Evolutionary conservation across 768 basidiomycete genomes (phyloP), one percentile per base, ranked within the genome.

Genomic region (Saitozyma podzolica): DNA sequence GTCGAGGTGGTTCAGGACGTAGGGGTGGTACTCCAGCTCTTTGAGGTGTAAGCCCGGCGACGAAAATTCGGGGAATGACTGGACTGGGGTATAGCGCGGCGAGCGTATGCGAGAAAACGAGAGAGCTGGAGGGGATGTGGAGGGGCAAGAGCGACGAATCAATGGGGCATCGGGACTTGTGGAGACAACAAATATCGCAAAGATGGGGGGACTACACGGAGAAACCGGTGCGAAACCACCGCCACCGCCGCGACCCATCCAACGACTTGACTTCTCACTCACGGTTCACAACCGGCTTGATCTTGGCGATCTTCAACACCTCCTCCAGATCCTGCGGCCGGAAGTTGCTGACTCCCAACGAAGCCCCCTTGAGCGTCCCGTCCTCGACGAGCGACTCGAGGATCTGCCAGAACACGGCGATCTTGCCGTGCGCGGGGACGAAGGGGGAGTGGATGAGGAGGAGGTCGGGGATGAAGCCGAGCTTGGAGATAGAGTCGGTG

Each of bases 281-380:
- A 75, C 71, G 79, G 68, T 80, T 77, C 29, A 69, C 63, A 41
- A 73, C 77, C 3, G 79, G 79, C 63, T 74, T 75, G 77, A 76
- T 65, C 69, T 73, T 72, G 54, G 67, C 71, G n/a, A 63, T 63
- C 43, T 63, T 47, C 45, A 78, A 19, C 14, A 78, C 56, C 56
- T 64, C 74, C 40, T 79, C 63, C 14, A 73, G 59, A 54, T 78
- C 78, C 47, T 76, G 71, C 10, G 72, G 73, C 3, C 74, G 68
- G 65, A 73, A 80, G 66, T 80, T 80, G 65, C 70, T 73, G 9
- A 80, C 70, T 10, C 73, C 72, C 7, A 78, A 58, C n/a, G 58
- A 60, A 47, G 53, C 53, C 0, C 63, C 65, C 40, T 64, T 57
- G 39, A 63, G 59, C 19, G 68, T 69, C 20, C 63, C 68, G 43